These are phyloP conservation scores for Basidiobolus meristosporus DNA, from an alignment of 371 early-diverging fungal species.

Conservation along the genomic window DNA sequence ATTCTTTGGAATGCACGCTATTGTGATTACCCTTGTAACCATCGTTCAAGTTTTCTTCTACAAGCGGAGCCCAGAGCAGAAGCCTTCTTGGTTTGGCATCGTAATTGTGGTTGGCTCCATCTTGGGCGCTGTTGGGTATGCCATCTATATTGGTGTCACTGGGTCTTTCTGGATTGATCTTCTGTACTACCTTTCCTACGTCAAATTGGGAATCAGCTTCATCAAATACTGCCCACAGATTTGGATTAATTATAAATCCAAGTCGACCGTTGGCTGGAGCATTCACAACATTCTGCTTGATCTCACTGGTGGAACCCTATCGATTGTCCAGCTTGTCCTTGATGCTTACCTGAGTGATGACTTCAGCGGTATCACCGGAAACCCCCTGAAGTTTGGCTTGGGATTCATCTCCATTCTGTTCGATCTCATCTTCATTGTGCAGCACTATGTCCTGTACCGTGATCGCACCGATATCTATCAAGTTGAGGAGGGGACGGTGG, in stretches of 20 bases:
- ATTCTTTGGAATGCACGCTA: conserved; percentile 71
- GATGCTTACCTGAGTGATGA: conserved; percentile 48
- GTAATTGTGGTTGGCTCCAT: no score
- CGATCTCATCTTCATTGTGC: conserved; percentile 63
- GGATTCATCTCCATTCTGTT: conserved; percentile 63
- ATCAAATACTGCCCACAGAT: conserved; percentile 85
- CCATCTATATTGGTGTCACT: no score
- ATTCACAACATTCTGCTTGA: conserved; percentile 82
- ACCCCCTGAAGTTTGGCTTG: conserved; percentile 49
- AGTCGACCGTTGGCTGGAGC: conserved; percentile 85
- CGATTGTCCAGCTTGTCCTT: conserved; percentile 54
- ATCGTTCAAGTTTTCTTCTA: conserved; percentile 55
- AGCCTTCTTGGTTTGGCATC: no score
- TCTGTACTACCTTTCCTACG: conserved; percentile 53
- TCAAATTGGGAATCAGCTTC: conserved; percentile 58
- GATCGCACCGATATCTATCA: conserved; percentile 16
- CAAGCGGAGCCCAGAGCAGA: conserved; percentile 10
- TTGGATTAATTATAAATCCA: conserved; percentile 46
- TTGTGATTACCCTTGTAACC: conserved; percentile 39
- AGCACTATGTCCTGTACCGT: conserved; percentile 65
- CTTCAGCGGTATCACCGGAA: conserved; percentile 48
- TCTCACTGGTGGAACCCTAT: conserved; percentile 70
- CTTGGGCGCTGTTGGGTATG: no score
- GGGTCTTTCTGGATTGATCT: conserved; percentile 16
- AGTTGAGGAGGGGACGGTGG: neutral